phyloP scores from a whole-genome alignment of 2,329 filamentous ascomycete species.

The Fusarium goolgardi region DNA sequence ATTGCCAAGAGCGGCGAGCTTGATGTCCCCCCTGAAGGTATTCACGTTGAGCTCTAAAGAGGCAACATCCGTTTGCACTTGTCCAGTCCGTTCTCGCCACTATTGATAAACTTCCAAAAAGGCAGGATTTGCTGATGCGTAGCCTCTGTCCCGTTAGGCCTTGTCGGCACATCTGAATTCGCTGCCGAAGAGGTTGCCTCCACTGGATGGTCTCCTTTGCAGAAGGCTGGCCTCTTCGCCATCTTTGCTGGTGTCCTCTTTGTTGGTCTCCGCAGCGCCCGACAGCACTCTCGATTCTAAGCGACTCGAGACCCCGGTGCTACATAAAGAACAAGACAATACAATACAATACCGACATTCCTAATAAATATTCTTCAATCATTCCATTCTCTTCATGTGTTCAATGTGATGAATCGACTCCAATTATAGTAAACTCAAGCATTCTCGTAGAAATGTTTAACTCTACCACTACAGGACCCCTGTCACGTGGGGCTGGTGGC shows the following conservation, averaged over 20 bases:
- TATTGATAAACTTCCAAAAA: slow-evolving; percentile 25
- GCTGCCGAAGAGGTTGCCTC: slow-evolving; percentile 30
- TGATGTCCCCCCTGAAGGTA: slow-evolving; percentile 89
- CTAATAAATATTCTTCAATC: not conserved
- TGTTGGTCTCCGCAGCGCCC: slow-evolving; percentile 39
- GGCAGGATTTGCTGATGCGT: slow-evolving; percentile 52
- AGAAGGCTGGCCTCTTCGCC: slow-evolving; percentile 41
- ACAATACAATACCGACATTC: slow-evolving; percentile 22
- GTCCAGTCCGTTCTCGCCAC: slow-evolving; percentile 42
- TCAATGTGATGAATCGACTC: slow-evolving; percentile 1
- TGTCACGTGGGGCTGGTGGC: slow-evolving; percentile 49
- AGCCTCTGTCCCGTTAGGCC: slow-evolving; percentile 45
- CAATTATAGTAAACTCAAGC: not conserved
- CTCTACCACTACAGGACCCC: slow-evolving; percentile 19
- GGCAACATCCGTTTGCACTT: slow-evolving; percentile 44
- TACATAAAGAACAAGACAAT: slow-evolving; percentile 29
- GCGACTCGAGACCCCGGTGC: slow-evolving; percentile 8
- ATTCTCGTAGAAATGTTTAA: slow-evolving; percentile 1
- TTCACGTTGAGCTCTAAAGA: slow-evolving; percentile 85
- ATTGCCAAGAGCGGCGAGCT: slow-evolving; percentile 88
- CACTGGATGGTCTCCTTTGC: slow-evolving; percentile 39
- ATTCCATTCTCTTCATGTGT: not conserved
- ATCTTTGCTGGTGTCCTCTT: slow-evolving; percentile 38
- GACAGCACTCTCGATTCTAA: slow-evolving; percentile 39
- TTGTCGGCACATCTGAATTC: slow-evolving; percentile 44